Evolutionary conservation across 371 early-diverging fungal species (phyloP).

Genomic region (Mortierella polycephala): DNA sequence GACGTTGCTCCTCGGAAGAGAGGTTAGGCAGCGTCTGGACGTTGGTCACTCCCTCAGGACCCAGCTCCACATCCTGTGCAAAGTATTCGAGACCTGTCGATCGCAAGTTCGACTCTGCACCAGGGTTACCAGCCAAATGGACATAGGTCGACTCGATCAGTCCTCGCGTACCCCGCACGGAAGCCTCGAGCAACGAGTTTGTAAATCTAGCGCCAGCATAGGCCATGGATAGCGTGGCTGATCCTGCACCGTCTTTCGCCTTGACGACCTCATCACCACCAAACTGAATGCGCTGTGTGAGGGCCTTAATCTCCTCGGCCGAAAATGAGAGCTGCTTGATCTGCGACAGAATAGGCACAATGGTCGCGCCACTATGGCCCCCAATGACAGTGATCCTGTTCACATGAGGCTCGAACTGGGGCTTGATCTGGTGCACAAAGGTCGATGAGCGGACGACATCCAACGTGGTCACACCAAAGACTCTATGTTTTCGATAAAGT

Average conservation of each 20-base stretch:
- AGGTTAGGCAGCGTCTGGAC: slow-evolving; percentile 88
- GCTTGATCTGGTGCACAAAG: slow-evolving; percentile 73
- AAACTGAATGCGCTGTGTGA: slow-evolving; percentile 91
- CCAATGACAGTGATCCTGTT: slow-evolving; percentile 88
- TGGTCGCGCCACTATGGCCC: slow-evolving; percentile 93
- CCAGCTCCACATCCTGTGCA: slow-evolving; percentile 94
- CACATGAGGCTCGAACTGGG: slow-evolving; percentile 56
- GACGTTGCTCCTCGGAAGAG: slow-evolving; percentile 87
- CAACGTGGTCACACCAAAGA: slow-evolving; percentile 93
- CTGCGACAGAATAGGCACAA: slow-evolving; percentile 83
- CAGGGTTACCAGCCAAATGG: slow-evolving; percentile 67
- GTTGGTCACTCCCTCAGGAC: slow-evolving; percentile 91
- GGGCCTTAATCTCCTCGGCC: slow-evolving; percentile 77
- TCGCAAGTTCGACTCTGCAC: slow-evolving; percentile 38
- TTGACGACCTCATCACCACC: slow-evolving; percentile 99
- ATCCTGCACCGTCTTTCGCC: slow-evolving; percentile 98
- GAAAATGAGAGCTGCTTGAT: slow-evolving; percentile 61
- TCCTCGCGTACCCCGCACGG: slow-evolving; percentile 83
- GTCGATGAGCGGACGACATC: slow-evolving; percentile 91
- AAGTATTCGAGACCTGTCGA: slow-evolving; percentile 89
- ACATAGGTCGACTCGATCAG: slow-evolving; percentile 95
- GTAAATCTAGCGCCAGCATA: slow-evolving; percentile 97
- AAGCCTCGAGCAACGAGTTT: slow-evolving; percentile 89
- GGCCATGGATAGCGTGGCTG: slow-evolving; percentile 99
- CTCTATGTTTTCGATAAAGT: slow-evolving; percentile 54